These are phyloP conservation scores for Rehmannia glutinosa DNA, from an alignment of 257 asterid species.

Conservation along the genomic window DNA sequence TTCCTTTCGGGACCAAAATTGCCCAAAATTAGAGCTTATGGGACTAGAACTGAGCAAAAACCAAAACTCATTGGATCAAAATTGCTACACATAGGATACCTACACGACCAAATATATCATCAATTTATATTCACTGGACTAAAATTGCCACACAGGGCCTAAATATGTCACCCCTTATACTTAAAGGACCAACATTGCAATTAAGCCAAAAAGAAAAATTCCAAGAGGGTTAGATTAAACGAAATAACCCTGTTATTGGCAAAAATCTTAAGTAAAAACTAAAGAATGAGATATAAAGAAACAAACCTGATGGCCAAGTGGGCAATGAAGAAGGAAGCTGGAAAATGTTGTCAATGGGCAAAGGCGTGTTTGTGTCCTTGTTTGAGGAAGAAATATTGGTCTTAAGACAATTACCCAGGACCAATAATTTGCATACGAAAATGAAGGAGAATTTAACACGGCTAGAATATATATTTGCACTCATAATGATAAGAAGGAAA, in stretches of 20 bases:
- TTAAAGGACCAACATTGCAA: too few relatives aligned
- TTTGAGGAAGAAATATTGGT: background rate
- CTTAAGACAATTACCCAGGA: constrained; percentile 40
- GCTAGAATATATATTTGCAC: background rate
- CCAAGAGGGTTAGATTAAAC: too few relatives aligned
- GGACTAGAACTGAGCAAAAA: too few relatives aligned
- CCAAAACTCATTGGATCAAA: too few relatives aligned
- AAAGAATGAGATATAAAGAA: background rate
- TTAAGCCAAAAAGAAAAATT: too few relatives aligned
- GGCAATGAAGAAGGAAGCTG: constrained; percentile 63
- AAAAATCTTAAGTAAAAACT: background rate
- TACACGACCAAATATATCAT: too few relatives aligned
- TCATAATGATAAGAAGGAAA: constrained; percentile 3
- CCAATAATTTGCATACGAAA: background rate
- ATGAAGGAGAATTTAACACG: background rate
- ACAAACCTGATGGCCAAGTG: constrained; percentile 53
- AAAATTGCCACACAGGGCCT: too few relatives aligned
- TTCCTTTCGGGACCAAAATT: too few relatives aligned
- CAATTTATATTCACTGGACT: too few relatives aligned
- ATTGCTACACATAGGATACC: too few relatives aligned
- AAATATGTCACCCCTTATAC: too few relatives aligned
- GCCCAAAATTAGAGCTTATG: too few relatives aligned
- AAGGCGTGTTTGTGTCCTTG: constrained; percentile 1
- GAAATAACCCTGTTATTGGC: background rate
- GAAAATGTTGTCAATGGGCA: constrained; percentile 65